Base-by-base conservation (phyloP, 345 rosid genomes). In the Euphorbia lathyris region DNA sequence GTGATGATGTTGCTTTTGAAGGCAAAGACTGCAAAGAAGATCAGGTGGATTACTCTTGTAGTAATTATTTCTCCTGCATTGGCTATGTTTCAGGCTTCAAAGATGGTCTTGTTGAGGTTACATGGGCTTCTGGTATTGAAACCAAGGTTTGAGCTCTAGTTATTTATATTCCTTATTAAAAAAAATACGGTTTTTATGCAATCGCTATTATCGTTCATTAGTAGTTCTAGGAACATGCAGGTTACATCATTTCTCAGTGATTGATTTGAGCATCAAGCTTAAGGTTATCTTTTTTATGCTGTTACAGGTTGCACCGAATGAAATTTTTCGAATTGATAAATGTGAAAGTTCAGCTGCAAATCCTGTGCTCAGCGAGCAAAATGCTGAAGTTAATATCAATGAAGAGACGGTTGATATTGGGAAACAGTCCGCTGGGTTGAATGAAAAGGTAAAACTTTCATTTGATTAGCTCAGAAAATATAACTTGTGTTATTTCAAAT, bases 251-350 rank as follows among this genome's bases (percentile, higher is more conserved):
- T 10, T 61, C 63, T 32, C 45, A 50, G 36, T 61, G 25, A 58
- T 48, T 61, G 42, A 34, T 55, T 70, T n/a, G 58, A 58, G 23
- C 48, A 27, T 63, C 61, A 27, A 59, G 59, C 58, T 70, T 65
- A 63, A 59, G 55, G 66, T 42, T 22, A n/a, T n/a, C 59, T 52
- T 34, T 67, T 65, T 48, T 65, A 65, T 71, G 69, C 73, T 64
- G 50, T 81, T 72, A 63, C 88, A 95, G 99, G 96, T 88, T 68
- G 85, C 85, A 53, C 99, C 99, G 50, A 71, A 67, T 79, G 95
- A 91, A 71, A 87, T 94, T 78, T 78, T 78, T 72, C 84, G 76
- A 29, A 76, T 86, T 72, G 90, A 90, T 65, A 90, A 82, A 79
- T 76, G 81, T 74, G 96, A 90, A 72, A 83, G 62, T 65, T 76